Conservation (phyloP, 805 yeast genomes). For the Ogataea chonburiensis region DNA sequence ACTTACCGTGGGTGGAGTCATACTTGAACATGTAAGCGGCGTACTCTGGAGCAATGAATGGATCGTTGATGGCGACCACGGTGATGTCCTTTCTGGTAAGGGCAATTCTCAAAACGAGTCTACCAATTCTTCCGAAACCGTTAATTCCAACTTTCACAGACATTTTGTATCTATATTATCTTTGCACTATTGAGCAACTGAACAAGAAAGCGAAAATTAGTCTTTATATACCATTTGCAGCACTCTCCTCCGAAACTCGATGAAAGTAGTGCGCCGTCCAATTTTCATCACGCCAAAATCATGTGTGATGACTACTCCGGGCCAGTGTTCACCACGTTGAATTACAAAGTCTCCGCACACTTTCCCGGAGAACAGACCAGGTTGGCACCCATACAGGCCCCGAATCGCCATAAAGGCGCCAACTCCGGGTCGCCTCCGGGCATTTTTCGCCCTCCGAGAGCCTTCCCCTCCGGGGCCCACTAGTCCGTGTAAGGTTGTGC, state of each 20-base stretch:
- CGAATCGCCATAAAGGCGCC: too few relatives aligned
- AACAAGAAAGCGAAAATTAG: conserved; percentile 9
- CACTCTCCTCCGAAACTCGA: conserved; percentile 5
- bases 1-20: conserved; percentile 90
- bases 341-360: not conserved
- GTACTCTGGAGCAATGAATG: conserved; percentile 84
- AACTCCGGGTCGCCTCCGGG: conserved; percentile 2
- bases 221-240: conserved; percentile 18
- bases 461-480: conserved; percentile 4
- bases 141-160: conserved; percentile 80
- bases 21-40: conserved; percentile 96
- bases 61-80: conserved; percentile 88
- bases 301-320: conserved; percentile 20
- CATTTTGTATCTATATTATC: conserved; percentile 34
- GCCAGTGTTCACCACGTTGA: conserved; percentile 18
- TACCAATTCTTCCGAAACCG: conserved; percentile 95
- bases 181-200: conserved; percentile 7
- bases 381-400: too few relatives aligned
- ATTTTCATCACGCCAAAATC: conserved; percentile 17
- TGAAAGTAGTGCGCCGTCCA: conserved; percentile 13
- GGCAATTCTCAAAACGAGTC: conserved; percentile 84
- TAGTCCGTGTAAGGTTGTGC: conserved; percentile 10
- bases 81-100: conserved; percentile 69
- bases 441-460: too few relatives aligned
- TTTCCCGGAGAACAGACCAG: too few relatives aligned